phyloP scores from a whole-genome alignment of 352 stramenopile species.

The Pythium myriotylum region DNA sequence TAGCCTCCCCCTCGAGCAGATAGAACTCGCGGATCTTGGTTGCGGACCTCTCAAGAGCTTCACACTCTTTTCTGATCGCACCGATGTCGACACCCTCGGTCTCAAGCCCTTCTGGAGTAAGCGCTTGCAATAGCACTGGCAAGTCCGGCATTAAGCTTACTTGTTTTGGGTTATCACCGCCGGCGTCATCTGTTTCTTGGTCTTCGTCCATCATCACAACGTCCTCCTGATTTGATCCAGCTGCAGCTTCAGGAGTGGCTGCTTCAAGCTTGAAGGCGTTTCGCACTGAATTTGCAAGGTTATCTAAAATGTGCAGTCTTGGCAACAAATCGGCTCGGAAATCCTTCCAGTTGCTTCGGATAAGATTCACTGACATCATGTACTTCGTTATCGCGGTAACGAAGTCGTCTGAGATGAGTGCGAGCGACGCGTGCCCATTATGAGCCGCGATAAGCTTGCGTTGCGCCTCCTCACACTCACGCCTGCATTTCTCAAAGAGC shows the following conservation, averaged over 20 bases:
- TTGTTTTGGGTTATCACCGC: conserved; percentile 37
- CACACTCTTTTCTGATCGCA: conserved; percentile 43
- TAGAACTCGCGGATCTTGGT: conserved; percentile 24
- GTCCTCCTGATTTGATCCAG: background rate
- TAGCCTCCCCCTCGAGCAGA: conserved; percentile 13
- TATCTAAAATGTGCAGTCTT: conserved; percentile 68
- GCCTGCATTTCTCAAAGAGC: conserved; percentile 60
- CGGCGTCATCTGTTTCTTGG: background rate
- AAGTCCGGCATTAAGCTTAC: conserved; percentile 51
- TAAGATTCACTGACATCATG: conserved; percentile 41
- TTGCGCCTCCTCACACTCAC: conserved; percentile 86
- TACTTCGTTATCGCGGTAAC: conserved; percentile 56
- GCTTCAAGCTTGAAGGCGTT: conserved; percentile 22
- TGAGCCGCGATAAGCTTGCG: conserved; percentile 71
- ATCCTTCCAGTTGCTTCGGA: conserved; percentile 57
- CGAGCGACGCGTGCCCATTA: conserved; percentile 69
- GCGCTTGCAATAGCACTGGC: conserved; percentile 29
- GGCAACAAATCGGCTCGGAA: conserved; percentile 75
- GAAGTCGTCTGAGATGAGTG: conserved; percentile 37
- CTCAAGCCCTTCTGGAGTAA: conserved; percentile 26
- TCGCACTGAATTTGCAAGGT: conserved; percentile 46
- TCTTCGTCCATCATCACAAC: background rate
- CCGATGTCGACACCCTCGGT: conserved; percentile 2
- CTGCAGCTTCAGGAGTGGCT: background rate
- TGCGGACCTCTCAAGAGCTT: conserved; percentile 1